Evolutionary conservation across 371 early-diverging fungal species (phyloP), one percentile per base, ranked within the genome.

Genomic region (Apophysomyces ossiformis): DNA sequence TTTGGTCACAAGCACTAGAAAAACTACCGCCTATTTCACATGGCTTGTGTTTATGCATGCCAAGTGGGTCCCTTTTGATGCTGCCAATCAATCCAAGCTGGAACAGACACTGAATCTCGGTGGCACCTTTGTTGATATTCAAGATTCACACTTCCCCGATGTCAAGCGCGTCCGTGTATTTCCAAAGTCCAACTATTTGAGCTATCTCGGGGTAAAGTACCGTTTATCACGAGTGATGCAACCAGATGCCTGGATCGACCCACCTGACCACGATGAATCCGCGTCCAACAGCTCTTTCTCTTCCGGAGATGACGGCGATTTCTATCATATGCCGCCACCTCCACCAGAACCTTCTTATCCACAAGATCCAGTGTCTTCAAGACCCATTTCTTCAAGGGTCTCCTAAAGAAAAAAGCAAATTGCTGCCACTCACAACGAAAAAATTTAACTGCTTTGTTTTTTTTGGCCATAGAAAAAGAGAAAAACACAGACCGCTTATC

Each of bases 181-280:
- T 61, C 82, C 82, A 47, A 81, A 81, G 58, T 73, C 75, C 7
- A 81, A 81, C 57, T 81, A 81, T 61, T 65, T 81, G 8, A 73
- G 74, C 50, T 81, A 78, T 64, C 70, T 81, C 39, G 82, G 82
- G 45, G 79, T 81, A 38, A 81, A 81, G 56, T 81, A 81, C 62
- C 75, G 82, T n/a, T 59, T 81, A 46, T 78, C 77, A n/a, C 71
- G 79, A 50, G 79, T 79, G 50, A 77, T 82, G 78, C 79, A 82
- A 39, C 78, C 82, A 16, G 78, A 77, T 68, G 71, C 75, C 43
- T 70, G 72, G 63, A 66, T 67, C 54, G 75, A 71, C 21, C 75
- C 69, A 71, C 71, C 72, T 7, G 74, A 47, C 54, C 63, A 63
- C 45, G 67, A 61, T 16, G 58, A 66, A 61, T 37, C 61, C 16